Evolutionary conservation across 2,329 filamentous ascomycete genomes (phyloP), one percentile per base, ranked within the genome.

Genomic region (Verticillium zaregamsianum): DNA sequence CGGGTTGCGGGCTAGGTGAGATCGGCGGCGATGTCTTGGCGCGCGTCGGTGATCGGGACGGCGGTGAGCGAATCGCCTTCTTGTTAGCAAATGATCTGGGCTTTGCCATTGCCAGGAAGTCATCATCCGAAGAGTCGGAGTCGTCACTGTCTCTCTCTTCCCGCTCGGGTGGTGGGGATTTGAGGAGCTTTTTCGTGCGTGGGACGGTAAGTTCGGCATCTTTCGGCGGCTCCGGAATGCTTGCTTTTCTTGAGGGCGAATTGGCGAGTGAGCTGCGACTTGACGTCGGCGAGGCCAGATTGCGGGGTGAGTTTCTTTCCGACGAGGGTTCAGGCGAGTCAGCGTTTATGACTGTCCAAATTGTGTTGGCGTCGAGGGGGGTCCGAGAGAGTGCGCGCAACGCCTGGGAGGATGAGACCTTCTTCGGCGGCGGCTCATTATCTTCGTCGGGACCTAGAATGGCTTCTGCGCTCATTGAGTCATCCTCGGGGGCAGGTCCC

Each of bases 351-450:
- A 82, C 76, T 5, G 80, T 82, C 81, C 81, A 83, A n/a, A 81
- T 75, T 5, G 79, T 80, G 67, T 79, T 82, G 61, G 80, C 77
- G 59, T 82, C 82, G n/a, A 81, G 68, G 6, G 83, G 82, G 28
- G 73, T 74, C 65, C 82, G 75, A 17, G 83, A 83, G 57, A 86
- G 70, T 3, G 80, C 80, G 61, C 82, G 78, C 45, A 86, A 70
- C 5, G 79, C 79, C 64, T 86, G 82, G 0, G 83, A 83, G 12
- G 83, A 85, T 4, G 82, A 84, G 32, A 85, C 79, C 69, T 84
- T 83, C 66, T 80, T 82, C 2, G 82, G 82, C 31, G 77, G 75
- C 17, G 72, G 74, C 25, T 73, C 68, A n/a, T 76, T 76, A 28
- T 76, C 76, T 31, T 78, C 73, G 55, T 77, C 73, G 32, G 72